Percentiles rank a stretch among this genome's conserved stretches.
These are phyloP conservation scores for Trichoderma endophyticum DNA, from an alignment of 2,329 filamentous ascomycete species.

Conservation along the genomic window DNA sequence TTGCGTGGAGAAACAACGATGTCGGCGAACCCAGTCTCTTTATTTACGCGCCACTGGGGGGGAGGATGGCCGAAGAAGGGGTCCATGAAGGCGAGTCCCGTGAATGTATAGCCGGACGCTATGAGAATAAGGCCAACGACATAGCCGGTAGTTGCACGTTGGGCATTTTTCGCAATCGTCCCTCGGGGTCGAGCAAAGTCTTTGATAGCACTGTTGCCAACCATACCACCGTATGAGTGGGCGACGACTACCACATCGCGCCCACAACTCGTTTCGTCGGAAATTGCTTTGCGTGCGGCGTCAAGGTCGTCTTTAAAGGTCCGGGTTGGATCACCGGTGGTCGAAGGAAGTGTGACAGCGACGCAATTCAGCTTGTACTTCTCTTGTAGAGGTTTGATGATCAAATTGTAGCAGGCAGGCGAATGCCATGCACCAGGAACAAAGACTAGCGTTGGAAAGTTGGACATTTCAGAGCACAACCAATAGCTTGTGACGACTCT, in stretches of 20 bases:
- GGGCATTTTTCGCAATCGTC: background rate
- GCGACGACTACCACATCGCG: background rate
- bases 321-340: background rate
- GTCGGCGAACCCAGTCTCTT: background rate
- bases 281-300: background rate
- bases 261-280: background rate
- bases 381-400: background rate
- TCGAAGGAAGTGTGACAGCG: background rate
- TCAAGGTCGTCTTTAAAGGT: background rate
- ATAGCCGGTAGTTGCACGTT: background rate
- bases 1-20: background rate
- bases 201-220: constrained; percentile 3
- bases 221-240: background rate
- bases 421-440: background rate
- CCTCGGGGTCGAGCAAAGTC: background rate
- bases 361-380: background rate
- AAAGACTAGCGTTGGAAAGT: background rate
- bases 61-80: background rate
- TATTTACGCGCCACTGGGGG: background rate
- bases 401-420: background rate
- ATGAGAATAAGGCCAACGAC: constrained; percentile 2
- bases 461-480: background rate
- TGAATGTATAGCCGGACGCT: background rate
- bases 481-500: background rate
- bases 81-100: constrained; percentile 1